Evolutionary conservation across 768 basidiomycete species (phyloP).

Genomic region (Tephrocybe sp.): DNA sequence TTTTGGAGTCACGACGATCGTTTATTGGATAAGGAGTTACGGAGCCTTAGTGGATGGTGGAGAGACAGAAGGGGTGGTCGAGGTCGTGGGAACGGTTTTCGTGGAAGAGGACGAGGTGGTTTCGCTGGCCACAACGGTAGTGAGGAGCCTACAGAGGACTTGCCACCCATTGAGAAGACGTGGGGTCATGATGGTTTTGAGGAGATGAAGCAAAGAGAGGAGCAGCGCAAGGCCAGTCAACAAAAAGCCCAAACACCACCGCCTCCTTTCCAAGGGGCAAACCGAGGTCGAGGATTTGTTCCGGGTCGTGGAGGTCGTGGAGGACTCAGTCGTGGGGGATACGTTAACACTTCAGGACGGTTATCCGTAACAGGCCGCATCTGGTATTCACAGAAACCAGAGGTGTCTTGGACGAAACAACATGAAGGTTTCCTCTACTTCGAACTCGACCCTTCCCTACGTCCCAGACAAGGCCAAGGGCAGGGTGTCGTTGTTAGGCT

Average conservation of each 20-base stretch:
- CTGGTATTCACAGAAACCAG: conserved; percentile 77
- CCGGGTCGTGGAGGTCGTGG: conserved; percentile 49
- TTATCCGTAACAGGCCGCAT: conserved; percentile 41
- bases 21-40: conserved; percentile 75
- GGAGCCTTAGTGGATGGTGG: conserved; percentile 88
- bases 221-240: conserved; percentile 38
- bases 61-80: conserved; percentile 74
- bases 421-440: conserved; percentile 72
- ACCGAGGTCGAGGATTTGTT: conserved; percentile 42
- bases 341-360: conserved; percentile 27
- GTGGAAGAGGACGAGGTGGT: conserved; percentile 60
- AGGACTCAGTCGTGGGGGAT: conserved; percentile 41
- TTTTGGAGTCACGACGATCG: conserved; percentile 97
- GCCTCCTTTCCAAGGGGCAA: conserved; percentile 30
- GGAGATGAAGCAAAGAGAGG: conserved; percentile 78
- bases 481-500: conserved; percentile 61
- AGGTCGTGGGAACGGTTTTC: conserved; percentile 58
- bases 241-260: conserved; percentile 28
- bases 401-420: conserved; percentile 81
- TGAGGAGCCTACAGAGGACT: conserved; percentile 17
- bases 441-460: conserved; percentile 45
- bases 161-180: conserved; percentile 61
- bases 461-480: conserved; percentile 55
- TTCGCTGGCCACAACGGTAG: conserved; percentile 22
- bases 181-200: conserved; percentile 91